phyloP scores from a whole-genome alignment of 1,284 basidiomycete genomes.

The Leccinum solheimii region DNA sequence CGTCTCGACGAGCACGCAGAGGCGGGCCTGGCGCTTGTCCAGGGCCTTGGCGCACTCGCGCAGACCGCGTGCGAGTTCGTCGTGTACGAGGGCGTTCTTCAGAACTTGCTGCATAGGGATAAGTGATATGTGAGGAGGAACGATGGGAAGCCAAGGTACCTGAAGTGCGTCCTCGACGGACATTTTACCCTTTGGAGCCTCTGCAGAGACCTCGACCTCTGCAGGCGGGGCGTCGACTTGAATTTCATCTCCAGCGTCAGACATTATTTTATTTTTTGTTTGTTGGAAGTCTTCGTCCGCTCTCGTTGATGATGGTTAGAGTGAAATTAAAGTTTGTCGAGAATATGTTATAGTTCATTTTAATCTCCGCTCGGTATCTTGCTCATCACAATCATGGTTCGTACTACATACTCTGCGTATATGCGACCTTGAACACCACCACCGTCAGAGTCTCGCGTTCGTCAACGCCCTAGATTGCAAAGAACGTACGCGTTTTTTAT shows the following conservation, averaged over 20 bases:
- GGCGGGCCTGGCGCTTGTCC: conserved; percentile 98
- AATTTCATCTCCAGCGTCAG: conserved; percentile 98
- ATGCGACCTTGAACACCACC: not conserved
- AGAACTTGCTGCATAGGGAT: conserved; percentile 70
- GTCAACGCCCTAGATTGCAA: conserved; percentile 67
- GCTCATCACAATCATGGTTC: conserved; percentile 25
- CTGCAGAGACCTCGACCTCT: conserved; percentile 82
- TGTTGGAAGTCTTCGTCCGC: conserved; percentile 85
- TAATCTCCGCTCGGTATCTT: conserved; percentile 49
- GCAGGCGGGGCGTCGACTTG: conserved; percentile 70
- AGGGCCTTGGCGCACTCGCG: conserved; percentile 98
- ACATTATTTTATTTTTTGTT: conserved; percentile 61
- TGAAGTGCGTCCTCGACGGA: conserved; percentile 98
- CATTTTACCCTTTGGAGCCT: conserved; percentile 92
- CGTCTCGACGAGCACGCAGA: conserved; percentile 98
- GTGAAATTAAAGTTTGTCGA: conserved; percentile 50
- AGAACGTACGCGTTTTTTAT: conserved; percentile 56
- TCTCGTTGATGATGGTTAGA: conserved; percentile 71
- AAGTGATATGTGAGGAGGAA: conserved; percentile 1
- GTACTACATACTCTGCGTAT: conserved; percentile 11
- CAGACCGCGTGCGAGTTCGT: conserved; percentile 97
- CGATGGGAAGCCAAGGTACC: conserved; percentile 45
- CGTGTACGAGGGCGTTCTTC: conserved; percentile 96
- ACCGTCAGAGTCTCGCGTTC: conserved; percentile 67
- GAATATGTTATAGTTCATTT: conserved; percentile 32